Percentiles rank a stretch among this genome's conserved stretches.
Conservation (phyloP, 2,329 filamentous ascomycete genomes). For the Delphinella strobiligena region DNA sequence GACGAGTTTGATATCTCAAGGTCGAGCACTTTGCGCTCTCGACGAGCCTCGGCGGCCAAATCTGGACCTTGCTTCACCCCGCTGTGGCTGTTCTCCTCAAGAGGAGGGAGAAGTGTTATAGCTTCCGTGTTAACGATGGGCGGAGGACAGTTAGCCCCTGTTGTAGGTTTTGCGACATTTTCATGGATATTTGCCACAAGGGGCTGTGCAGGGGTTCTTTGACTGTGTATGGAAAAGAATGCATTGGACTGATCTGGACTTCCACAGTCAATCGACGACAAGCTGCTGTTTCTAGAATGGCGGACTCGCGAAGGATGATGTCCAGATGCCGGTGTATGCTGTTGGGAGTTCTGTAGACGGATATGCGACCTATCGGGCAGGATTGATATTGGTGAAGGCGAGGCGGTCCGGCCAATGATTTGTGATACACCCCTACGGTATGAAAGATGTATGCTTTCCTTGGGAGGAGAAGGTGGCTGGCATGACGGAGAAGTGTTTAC, state of each 20-base stretch:
- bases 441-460: conserved; percentile 36
- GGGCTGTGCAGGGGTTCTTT: neutral
- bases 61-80: conserved; percentile 49
- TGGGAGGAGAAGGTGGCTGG: conserved; percentile 32
- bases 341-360: neutral
- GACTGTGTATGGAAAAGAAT: neutral
- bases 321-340: neutral
- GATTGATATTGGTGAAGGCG: neutral
- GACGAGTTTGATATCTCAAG: conserved; percentile 95
- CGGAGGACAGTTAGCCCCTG: no score
- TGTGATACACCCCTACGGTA: conserved; percentile 39
- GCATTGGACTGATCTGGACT: conserved; percentile 1
- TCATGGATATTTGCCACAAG: no score
- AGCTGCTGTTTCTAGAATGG: conserved; percentile 3
- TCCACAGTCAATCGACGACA: conserved; percentile 6
- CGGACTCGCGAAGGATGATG: neutral
- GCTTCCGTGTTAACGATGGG: neutral
- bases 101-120: neutral
- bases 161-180: no score
- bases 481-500: conserved; percentile 9
- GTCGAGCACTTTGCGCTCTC: conserved; percentile 90
- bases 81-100: conserved; percentile 11
- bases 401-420: conserved; percentile 23
- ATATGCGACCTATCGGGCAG: neutral
- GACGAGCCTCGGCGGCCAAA: conserved; percentile 72